Evolutionary conservation across 805 yeast genomes (phyloP), one percentile per base, ranked within the genome.

Genomic region (Saccharomycopsis microspora): DNA sequence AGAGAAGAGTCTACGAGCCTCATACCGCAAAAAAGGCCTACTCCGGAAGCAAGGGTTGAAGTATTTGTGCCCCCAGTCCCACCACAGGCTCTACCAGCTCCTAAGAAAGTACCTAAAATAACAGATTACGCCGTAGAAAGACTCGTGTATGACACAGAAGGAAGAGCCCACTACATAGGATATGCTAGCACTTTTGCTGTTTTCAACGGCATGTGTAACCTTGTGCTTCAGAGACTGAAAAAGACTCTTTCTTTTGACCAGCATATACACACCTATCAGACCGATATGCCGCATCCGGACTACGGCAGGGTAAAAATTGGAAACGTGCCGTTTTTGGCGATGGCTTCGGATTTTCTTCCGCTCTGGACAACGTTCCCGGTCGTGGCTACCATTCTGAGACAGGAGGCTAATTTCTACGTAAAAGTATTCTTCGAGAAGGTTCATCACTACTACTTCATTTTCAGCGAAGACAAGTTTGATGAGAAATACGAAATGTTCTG

Each of bases 91-190:
- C 19, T 19, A 19, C 19, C 19, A 1, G 19, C 19, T 19, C 19
- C 19, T 19, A 19, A 19, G 2, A 19, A 19, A 11, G 33, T 19
- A 8, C 51, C 47, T 5, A 43, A 39, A 27, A 11, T 43, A 5
- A 32, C 39, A 4, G 51, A 47, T 33, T 47, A 47, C 36, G 47
- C 39, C 1, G 40, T 43, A 4, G 51, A 47, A 32, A 2, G 51
- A 41, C 28, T 47, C 3, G 47, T 47, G 9, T 65, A 65, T 58
- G 77, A 72, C 51, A 58, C 64, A 28, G 65, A 63, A 48, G 76
- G 76, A 4, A 71, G 69, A 46, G 65, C 72, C 0, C 76, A 72
- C 55, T 72, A 68, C 49, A 66, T 72, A 45, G 76, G 76, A 1
- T 64, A 69, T 27, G 64, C 64, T 11, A 74, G 75, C 29, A 70